Conservation (phyloP, 1,139 yeast species). For the Debaryomycetaceae sp. region DNA sequence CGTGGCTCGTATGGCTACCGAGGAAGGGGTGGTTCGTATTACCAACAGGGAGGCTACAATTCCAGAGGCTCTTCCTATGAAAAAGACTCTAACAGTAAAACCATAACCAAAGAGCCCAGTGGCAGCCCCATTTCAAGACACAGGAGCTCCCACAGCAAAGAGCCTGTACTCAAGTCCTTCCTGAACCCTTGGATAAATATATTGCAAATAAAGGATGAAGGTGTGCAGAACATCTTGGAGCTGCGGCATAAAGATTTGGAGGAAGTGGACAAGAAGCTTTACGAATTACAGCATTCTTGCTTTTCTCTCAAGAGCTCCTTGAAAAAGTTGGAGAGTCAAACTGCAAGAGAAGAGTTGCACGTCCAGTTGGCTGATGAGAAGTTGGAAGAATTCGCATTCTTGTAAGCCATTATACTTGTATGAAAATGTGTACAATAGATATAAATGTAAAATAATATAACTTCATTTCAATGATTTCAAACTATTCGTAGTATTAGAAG, state of each 20-base stretch:
- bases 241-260: conserved; percentile 16
- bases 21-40: not conserved
- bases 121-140: not conserved
- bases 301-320: conserved; percentile 20
- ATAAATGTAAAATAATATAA: not conserved
- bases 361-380: conserved; percentile 39
- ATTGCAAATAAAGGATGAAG: conserved; percentile 19
- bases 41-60: not conserved
- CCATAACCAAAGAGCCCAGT: not conserved
- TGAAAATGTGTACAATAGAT: not conserved
- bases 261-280: conserved; percentile 23
- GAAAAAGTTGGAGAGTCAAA: conserved; percentile 24
- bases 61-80: not conserved
- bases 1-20: conserved; percentile 1
- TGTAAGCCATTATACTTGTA: conserved; percentile 11
- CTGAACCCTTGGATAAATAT: conserved; percentile 28
- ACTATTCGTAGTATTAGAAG: not conserved
- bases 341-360: conserved; percentile 31
- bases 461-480: not conserved
- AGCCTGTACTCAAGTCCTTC: conserved; percentile 9
- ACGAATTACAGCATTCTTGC: conserved; percentile 22
- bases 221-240: conserved; percentile 19
- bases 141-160: conserved; percentile 4
- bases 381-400: conserved; percentile 39
- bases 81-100: not conserved